Conservation (phyloP, 441 rosid species). For the Hura crepitans region DNA sequence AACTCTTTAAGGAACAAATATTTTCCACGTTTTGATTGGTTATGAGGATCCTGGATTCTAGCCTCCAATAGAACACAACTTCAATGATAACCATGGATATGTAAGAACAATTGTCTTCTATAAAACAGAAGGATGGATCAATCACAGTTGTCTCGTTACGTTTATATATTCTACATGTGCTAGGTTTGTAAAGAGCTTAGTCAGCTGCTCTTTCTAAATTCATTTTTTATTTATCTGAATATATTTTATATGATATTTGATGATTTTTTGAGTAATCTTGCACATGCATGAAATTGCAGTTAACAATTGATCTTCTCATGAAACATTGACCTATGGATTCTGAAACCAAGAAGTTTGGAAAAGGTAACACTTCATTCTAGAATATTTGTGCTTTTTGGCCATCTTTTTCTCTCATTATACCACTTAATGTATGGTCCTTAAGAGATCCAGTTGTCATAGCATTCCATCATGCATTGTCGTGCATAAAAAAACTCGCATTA, state of each 20-base stretch:
- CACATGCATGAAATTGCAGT: slow-evolving; percentile 30
- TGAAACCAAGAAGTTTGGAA: slow-evolving; percentile 59
- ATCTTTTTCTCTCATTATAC: background rate
- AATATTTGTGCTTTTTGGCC: background rate
- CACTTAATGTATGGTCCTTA: background rate
- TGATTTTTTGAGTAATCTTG: background rate
- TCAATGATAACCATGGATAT: background rate
- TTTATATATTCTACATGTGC: background rate
- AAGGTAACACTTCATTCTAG: slow-evolving; percentile 35
- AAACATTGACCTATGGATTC: slow-evolving; percentile 49
- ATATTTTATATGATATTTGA: slow-evolving; percentile 2
- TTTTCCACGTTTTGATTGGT: background rate
- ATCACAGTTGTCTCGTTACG: background rate
- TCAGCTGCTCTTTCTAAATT: background rate
- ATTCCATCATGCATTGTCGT: background rate
- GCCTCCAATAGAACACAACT: background rate
- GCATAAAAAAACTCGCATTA: no score
- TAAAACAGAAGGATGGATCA: background rate
- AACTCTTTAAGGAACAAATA: background rate
- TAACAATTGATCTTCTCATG: slow-evolving; percentile 24
- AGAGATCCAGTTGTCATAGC: background rate
- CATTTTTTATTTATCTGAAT: background rate
- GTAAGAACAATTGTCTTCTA: background rate
- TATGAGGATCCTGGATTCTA: background rate
- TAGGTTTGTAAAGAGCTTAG: background rate